Evolutionary conservation across 2,329 filamentous ascomycete species (phyloP), one percentile per base, ranked within the genome.

Genomic region (Ascochyta fabae): DNA sequence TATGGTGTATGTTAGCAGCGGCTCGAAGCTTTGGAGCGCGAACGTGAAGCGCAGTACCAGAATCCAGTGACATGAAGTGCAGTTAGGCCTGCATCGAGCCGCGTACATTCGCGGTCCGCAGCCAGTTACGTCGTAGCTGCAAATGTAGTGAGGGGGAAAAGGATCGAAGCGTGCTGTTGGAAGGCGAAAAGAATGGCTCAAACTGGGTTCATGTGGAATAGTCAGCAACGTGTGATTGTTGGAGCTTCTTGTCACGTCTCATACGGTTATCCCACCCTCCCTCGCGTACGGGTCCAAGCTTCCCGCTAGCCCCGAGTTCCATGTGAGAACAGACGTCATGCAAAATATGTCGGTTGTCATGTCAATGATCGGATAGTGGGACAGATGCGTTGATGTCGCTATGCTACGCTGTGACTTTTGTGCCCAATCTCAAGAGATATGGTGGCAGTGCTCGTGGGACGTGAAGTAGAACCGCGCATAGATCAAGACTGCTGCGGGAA

Each of bases 31-130:
- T 19, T 41, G 19, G n/a, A 9, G 41, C n/a, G 33, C n/a, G 4
- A 60, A 50, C 46, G 31, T 43, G 24, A 48, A 50, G 38, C 48
- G 54, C 44, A 22, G 34, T 74, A 76, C 74, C 72, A 66, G 72
- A 75, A 63, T 76, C 73, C 60, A 77, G 67, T 54, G 73, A 69
- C 73, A 76, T 77, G 64, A 65, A 65, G 65, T 67, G 62, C 64
- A 64, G 57, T 67, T 60, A 70, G 58, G 64, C 65, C 68, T 64
- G 71, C 73, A 75, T 75, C 65, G 70, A 71, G 67, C 64, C 66
- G 67, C 65, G 58, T 59, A 58, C 61, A 62, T 58, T 65, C 66
- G 61, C 61, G 61, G 61, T 66, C 58, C 58, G 62, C 65, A 59
- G 64, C 62, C 60, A 64, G 51, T 54, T 53, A 45, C 23, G 56